Evolutionary conservation across 75 land plant species (phyloP).

Genomic region (Isoetes taiwanensis): DNA sequence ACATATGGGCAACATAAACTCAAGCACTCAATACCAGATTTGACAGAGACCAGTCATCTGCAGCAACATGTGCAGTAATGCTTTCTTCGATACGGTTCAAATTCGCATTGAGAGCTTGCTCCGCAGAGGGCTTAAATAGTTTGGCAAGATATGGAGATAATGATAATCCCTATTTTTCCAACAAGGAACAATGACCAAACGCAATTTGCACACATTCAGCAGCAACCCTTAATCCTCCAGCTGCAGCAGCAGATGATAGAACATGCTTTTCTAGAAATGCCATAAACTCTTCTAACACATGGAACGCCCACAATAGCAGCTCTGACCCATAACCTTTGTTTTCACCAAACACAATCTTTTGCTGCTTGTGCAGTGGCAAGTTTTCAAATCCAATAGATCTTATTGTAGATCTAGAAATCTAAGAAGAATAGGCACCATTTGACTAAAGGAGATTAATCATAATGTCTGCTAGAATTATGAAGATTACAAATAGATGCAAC

Average conservation of each 20-base stretch:
- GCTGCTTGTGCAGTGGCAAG: slow-evolving; percentile 31
- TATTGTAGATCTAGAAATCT: too few relatives aligned
- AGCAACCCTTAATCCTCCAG: slow-evolving; percentile 51
- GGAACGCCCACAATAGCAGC: slow-evolving; percentile 58
- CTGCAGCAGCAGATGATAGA: slow-evolving; percentile 36
- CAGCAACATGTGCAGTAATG: slow-evolving; percentile 24
- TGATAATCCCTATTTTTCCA: slow-evolving; percentile 62
- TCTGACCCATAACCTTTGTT: slow-evolving; percentile 34
- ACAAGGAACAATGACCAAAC: slow-evolving; percentile 43
- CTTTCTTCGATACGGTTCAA: slow-evolving; percentile 40
- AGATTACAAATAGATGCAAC: too few relatives aligned
- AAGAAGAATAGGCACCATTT: too few relatives aligned
- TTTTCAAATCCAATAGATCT: too few relatives aligned
- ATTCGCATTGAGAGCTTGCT: slow-evolving; percentile 55
- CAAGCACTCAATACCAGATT: too few relatives aligned
- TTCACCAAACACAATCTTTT: slow-evolving; percentile 52
- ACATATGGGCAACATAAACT: slow-evolving; percentile 23
- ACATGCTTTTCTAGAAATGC: slow-evolving; percentile 51
- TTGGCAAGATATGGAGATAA: slow-evolving; percentile 50
- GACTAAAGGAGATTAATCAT: too few relatives aligned
- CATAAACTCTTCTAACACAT: slow-evolving; percentile 37
- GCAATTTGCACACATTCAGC: slow-evolving; percentile 55
- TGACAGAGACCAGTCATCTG: slow-evolving; percentile 46
- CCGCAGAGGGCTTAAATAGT: slow-evolving; percentile 41
- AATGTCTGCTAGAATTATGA: too few relatives aligned